Evolutionary conservation across 495 filamentous ascomycete species (phyloP).

Genomic region (Wilcoxina mikolae): DNA sequence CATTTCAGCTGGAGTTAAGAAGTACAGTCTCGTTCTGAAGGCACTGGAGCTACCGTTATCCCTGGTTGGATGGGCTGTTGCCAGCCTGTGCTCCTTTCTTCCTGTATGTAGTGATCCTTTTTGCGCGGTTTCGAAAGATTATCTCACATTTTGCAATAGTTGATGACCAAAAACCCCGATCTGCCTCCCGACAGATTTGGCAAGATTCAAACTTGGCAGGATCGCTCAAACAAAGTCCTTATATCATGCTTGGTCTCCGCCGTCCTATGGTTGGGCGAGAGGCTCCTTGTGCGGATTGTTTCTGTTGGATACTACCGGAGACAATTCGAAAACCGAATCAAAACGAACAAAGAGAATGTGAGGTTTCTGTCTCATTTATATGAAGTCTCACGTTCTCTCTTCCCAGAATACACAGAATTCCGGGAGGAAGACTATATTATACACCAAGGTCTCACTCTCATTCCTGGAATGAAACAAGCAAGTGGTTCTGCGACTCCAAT

Average conservation of each 20-base stretch:
- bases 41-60: conserved; percentile 73
- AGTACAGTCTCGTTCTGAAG: conserved; percentile 50
- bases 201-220: conserved; percentile 35
- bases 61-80: conserved; percentile 72
- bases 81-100: conserved; percentile 63
- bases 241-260: conserved; percentile 62
- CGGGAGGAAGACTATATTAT: conserved; percentile 81
- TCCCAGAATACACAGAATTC: conserved; percentile 83
- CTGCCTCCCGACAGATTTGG: background rate
- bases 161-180: conserved; percentile 29
- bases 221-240: conserved; percentile 54
- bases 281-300: conserved; percentile 76
- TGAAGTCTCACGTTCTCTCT: conserved; percentile 72
- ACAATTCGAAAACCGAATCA: conserved; percentile 78
- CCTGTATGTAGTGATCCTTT: conserved; percentile 43
- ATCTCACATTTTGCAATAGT: conserved; percentile 12
- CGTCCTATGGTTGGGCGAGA: conserved; percentile 64
- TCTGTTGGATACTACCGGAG: conserved; percentile 89
- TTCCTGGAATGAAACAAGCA: conserved; percentile 34
- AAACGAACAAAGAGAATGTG: conserved; percentile 72
- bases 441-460: conserved; percentile 53
- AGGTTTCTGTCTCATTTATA: conserved; percentile 67
- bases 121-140: no score
- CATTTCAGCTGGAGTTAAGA: conserved; percentile 77
- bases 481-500: conserved; percentile 57